Conservation (phyloP, 2,329 filamentous ascomycete genomes). For the Nemania sp. region DNA sequence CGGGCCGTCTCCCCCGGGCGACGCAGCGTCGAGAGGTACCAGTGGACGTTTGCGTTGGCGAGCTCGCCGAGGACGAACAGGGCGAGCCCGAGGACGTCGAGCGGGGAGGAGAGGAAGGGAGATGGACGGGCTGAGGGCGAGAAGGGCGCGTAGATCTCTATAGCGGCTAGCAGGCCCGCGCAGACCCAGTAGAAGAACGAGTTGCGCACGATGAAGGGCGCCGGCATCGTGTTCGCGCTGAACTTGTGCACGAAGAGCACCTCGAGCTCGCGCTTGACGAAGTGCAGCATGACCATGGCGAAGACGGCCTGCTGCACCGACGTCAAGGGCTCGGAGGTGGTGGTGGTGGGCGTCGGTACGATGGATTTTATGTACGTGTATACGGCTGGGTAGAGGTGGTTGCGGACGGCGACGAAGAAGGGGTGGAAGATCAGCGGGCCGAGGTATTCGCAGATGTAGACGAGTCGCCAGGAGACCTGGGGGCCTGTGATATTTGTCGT, state of each 20-base stretch:
- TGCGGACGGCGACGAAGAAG: constrained; percentile 71
- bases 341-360: constrained; percentile 46
- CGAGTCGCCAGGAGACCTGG: constrained; percentile 89
- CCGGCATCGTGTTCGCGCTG: constrained; percentile 91
- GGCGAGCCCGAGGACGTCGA: constrained; percentile 70
- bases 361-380: constrained; percentile 50
- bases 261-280: constrained; percentile 93
- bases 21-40: constrained; percentile 77
- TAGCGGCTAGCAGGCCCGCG: constrained; percentile 78
- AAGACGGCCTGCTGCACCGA: constrained; percentile 75
- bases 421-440: constrained; percentile 89
- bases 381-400: constrained; percentile 67
- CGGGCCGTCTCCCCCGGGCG: constrained; percentile 80
- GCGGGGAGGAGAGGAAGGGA: constrained; percentile 39
- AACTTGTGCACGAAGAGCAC: constrained; percentile 95
- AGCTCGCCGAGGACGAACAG: constrained; percentile 80
- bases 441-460: constrained; percentile 94
- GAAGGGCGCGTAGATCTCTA: constrained; percentile 80
- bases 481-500: constrained; percentile 60
- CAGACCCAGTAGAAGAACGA: constrained; percentile 91
- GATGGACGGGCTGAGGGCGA: constrained; percentile 65
- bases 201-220: constrained; percentile 91
- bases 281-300: constrained; percentile 78
- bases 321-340: constrained; percentile 54
- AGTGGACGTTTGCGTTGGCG: constrained; percentile 79